Percentiles rank a stretch among this genome's conserved stretches.
Evolutionary conservation across 441 rosid species (phyloP).

Genomic region (Daphne laureola): DNA sequence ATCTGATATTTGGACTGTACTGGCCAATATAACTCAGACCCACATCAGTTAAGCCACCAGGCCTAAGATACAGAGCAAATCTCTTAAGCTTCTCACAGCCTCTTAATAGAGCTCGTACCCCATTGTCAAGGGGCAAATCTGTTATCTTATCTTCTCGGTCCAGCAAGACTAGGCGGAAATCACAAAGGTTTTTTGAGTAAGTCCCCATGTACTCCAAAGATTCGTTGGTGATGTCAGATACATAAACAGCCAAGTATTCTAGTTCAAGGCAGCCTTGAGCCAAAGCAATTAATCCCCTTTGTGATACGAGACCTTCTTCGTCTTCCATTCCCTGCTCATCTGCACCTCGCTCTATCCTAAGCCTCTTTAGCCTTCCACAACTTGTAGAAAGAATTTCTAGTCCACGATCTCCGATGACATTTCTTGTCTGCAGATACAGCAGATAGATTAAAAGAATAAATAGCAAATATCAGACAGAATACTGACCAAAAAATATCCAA

Average conservation of each 20-base stretch:
- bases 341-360: constrained; percentile 87
- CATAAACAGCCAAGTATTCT: constrained; percentile 78
- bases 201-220: constrained; percentile 66
- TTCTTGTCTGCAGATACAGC: constrained; percentile 63
- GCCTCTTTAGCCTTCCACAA: constrained; percentile 70
- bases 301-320: constrained; percentile 79
- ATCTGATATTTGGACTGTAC: constrained; percentile 65
- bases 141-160: constrained; percentile 62
- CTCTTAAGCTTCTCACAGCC: constrained; percentile 77
- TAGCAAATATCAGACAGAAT: not conserved
- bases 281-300: constrained; percentile 71
- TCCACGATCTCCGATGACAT: constrained; percentile 91
- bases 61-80: constrained; percentile 73
- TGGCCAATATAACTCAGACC: constrained; percentile 72
- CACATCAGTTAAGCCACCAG: constrained; percentile 66
- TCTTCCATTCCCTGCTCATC: constrained; percentile 82
- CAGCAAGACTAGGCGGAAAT: constrained; percentile 83
- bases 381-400: constrained; percentile 66
- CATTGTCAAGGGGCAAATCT: constrained; percentile 83
- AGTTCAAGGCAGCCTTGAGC: constrained; percentile 79
- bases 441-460: constrained; percentile 4
- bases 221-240: constrained; percentile 72
- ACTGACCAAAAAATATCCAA: not conserved
- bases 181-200: constrained; percentile 52
- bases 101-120: constrained; percentile 68